Evolutionary conservation across 805 yeast genomes (phyloP).

Genomic region (Saccharomycopsis oosterbeekiorum): DNA sequence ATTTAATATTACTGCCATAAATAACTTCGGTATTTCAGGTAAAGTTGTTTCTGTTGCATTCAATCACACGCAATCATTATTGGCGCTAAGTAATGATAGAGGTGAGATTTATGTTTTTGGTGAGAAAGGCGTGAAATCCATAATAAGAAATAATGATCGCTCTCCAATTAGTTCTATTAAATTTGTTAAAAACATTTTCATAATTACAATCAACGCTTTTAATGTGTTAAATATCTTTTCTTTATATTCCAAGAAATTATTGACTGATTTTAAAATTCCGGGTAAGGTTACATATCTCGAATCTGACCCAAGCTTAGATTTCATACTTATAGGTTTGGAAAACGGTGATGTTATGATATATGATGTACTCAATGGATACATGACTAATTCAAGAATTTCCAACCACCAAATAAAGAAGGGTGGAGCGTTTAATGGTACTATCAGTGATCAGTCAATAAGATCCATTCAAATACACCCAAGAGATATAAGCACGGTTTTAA

Average conservation of each 20-base stretch:
- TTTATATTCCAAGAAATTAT: constrained; percentile 47
- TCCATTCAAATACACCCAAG: constrained; percentile 78
- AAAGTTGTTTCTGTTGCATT: constrained; percentile 57
- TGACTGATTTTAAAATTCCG: constrained; percentile 53
- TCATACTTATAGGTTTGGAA: constrained; percentile 69
- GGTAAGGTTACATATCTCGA: constrained; percentile 60
- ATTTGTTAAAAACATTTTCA: constrained; percentile 73
- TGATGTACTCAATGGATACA: constrained; percentile 69
- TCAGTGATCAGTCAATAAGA: constrained; percentile 37
- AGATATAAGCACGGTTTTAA: constrained; percentile 68
- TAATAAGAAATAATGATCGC: constrained; percentile 42
- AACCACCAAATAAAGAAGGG: constrained; percentile 56
- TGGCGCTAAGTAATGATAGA: constrained; percentile 67
- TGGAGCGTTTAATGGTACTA: neutral
- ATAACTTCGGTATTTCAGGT: constrained; percentile 52
- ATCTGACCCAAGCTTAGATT: constrained; percentile 81
- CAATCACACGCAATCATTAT: constrained; percentile 81
- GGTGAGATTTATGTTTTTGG: constrained; percentile 77
- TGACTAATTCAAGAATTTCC: constrained; percentile 57
- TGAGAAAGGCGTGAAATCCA: constrained; percentile 67
- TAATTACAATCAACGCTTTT: constrained; percentile 59
- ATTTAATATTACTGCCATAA: constrained; percentile 24
- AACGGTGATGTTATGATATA: constrained; percentile 65
- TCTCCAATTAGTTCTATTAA: constrained; percentile 44
- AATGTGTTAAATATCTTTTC: constrained; percentile 63